phyloP scores from a whole-genome alignment of 2,329 filamentous ascomycete genomes.

The Fusarium sp. region DNA sequence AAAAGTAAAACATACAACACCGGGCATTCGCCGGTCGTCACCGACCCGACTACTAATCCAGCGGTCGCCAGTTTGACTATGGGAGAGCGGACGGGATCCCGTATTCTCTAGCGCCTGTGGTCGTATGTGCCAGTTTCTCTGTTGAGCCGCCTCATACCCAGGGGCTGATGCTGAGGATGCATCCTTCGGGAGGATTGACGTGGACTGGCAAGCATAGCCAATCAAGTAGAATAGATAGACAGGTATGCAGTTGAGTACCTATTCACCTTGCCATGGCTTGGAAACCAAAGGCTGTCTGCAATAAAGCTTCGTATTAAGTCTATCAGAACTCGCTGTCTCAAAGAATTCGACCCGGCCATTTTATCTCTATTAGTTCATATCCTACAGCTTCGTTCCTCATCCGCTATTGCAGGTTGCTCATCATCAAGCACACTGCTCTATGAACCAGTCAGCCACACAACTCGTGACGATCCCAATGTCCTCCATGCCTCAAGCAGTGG shows the following conservation, averaged over 20 bases:
- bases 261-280: not conserved
- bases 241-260: not conserved
- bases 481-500: not conserved
- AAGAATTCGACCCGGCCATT: conserved; percentile 20
- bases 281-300: not conserved
- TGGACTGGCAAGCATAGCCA: not conserved
- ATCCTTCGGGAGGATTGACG: not conserved
- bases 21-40: conserved; percentile 29
- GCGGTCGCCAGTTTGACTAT: conserved; percentile 23
- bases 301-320: conserved; percentile 21
- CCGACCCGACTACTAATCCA: conserved; percentile 27
- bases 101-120: conserved; percentile 23
- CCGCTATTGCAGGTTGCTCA: conserved; percentile 12
- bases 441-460: conserved; percentile 4
- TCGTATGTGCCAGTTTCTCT: conserved; percentile 10
- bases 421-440: conserved; percentile 1
- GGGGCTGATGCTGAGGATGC: not conserved
- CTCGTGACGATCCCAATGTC: conserved; percentile 5
- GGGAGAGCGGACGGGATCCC: conserved; percentile 26
- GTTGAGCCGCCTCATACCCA: not conserved
- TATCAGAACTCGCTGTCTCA: conserved; percentile 9
- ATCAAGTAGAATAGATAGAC: not conserved
- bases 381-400: conserved; percentile 38
- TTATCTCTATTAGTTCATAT: conserved; percentile 43
- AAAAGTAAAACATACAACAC: conserved; percentile 19